Conservation (phyloP, 2,329 filamentous ascomycete genomes). For the Rutstroemia sp. region DNA sequence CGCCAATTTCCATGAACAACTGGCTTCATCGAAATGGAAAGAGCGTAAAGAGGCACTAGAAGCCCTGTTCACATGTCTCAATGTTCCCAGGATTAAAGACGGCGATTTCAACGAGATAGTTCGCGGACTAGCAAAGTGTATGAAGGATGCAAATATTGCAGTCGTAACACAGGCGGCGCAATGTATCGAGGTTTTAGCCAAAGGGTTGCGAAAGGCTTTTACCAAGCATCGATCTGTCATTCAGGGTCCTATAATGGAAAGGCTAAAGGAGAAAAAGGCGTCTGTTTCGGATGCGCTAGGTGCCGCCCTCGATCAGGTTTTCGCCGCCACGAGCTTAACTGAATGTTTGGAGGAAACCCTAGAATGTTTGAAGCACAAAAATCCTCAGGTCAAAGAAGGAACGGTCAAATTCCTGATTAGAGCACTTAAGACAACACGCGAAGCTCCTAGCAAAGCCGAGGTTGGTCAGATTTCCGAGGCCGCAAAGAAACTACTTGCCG, state of each 20-base stretch:
- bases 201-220: slow-evolving; percentile 73
- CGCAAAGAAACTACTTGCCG: slow-evolving; percentile 81
- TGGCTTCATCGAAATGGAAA: slow-evolving; percentile 95
- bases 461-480: slow-evolving; percentile 80
- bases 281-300: slow-evolving; percentile 82
- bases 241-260: slow-evolving; percentile 86
- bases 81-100: slow-evolving; percentile 88
- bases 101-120: slow-evolving; percentile 80
- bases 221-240: slow-evolving; percentile 72
- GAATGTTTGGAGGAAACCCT: slow-evolving; percentile 91
- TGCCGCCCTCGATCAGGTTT: slow-evolving; percentile 69
- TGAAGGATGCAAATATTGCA: slow-evolving; percentile 97
- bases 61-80: slow-evolving; percentile 65
- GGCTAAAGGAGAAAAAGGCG: slow-evolving; percentile 95
- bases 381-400: slow-evolving; percentile 94
- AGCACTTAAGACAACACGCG: slow-evolving; percentile 73
- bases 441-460: slow-evolving; percentile 78
- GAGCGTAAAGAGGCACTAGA: slow-evolving; percentile 94
- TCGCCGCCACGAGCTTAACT: slow-evolving; percentile 58
- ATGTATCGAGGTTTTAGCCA: slow-evolving; percentile 83
- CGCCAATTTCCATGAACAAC: slow-evolving; percentile 70
- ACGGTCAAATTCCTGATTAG: slow-evolving; percentile 90
- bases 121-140: slow-evolving; percentile 80
- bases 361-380: slow-evolving; percentile 84
- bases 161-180: slow-evolving; percentile 91